A percentile compares a stretch with the other conserved stretches of the same genome.
Evolutionary conservation across 495 filamentous ascomycete genomes (phyloP).

Genomic region (Xylaria grammica): DNA sequence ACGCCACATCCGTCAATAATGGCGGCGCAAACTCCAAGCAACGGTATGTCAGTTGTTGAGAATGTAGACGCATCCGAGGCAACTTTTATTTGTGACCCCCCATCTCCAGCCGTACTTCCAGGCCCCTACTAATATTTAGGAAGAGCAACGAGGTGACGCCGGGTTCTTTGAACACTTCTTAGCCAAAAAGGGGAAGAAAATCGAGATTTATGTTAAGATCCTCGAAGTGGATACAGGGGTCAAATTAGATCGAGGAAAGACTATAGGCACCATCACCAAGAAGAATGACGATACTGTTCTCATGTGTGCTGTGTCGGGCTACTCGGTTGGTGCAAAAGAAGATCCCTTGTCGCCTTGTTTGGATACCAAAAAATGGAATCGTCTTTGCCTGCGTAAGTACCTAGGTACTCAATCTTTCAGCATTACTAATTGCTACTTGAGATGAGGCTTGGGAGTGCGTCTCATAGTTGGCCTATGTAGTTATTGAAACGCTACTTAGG

Average conservation of each 20-base stretch:
- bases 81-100: too few relatives aligned
- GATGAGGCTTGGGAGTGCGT: too few relatives aligned
- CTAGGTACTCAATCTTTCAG: neutral
- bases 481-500: too few relatives aligned
- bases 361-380: slow-evolving; percentile 29
- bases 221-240: slow-evolving; percentile 26
- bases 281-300: slow-evolving; percentile 25
- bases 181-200: slow-evolving; percentile 18
- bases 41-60: too few relatives aligned
- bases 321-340: slow-evolving; percentile 7
- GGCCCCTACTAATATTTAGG: neutral
- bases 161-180: neutral
- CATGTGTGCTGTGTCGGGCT: slow-evolving; percentile 29
- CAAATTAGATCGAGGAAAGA: slow-evolving; percentile 28
- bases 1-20: too few relatives aligned
- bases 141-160: neutral
- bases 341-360: slow-evolving; percentile 15
- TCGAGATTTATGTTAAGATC: slow-evolving; percentile 28
- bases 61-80: too few relatives aligned
- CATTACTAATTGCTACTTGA: neutral
- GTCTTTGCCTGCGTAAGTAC: slow-evolving; percentile 23
- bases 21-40: too few relatives aligned
- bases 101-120: too few relatives aligned
- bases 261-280: slow-evolving; percentile 28
- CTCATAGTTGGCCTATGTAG: too few relatives aligned